A percentile compares a stretch with the other conserved stretches of the same genome.
These are phyloP conservation scores for Monocercomonoides exilis DNA, from an alignment of 78 protist species.

Conservation along the genomic window DNA sequence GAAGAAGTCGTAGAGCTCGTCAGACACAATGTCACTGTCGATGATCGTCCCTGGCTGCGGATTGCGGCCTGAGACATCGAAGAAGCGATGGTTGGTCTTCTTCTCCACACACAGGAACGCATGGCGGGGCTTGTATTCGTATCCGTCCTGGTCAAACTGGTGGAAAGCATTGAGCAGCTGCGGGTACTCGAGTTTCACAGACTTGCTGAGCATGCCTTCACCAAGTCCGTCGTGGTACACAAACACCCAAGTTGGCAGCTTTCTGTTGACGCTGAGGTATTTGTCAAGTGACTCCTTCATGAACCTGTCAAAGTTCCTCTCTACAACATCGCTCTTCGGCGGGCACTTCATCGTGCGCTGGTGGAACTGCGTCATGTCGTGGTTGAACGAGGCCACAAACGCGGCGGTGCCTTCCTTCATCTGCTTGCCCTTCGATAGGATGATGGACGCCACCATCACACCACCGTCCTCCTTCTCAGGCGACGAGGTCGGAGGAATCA, in stretches of 20 bases:
- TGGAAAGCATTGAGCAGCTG: background rate
- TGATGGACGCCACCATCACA: background rate
- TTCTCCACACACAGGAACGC: background rate
- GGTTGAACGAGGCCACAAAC: background rate
- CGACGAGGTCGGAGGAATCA: background rate
- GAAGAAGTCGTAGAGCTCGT: background rate
- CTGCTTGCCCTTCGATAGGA: background rate
- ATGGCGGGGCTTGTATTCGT: background rate
- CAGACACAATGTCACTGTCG: constrained; percentile 1
- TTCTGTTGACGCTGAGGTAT: background rate
- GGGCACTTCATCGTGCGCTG: background rate
- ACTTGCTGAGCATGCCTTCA: background rate
- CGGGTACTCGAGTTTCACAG: background rate
- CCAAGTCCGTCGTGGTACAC: background rate
- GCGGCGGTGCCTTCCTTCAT: background rate
- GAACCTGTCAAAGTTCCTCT: background rate
- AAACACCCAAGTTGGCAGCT: background rate
- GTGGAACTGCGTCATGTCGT: background rate
- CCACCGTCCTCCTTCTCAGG: background rate
- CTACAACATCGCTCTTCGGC: background rate
- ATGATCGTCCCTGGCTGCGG: background rate
- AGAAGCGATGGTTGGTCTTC: background rate
- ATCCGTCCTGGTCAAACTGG: background rate
- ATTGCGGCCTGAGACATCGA: background rate
- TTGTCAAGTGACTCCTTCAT: background rate